Evolutionary conservation across 805 yeast genomes (phyloP), one percentile per base, ranked within the genome.

Genomic region (Saturnispora mendoncae): DNA sequence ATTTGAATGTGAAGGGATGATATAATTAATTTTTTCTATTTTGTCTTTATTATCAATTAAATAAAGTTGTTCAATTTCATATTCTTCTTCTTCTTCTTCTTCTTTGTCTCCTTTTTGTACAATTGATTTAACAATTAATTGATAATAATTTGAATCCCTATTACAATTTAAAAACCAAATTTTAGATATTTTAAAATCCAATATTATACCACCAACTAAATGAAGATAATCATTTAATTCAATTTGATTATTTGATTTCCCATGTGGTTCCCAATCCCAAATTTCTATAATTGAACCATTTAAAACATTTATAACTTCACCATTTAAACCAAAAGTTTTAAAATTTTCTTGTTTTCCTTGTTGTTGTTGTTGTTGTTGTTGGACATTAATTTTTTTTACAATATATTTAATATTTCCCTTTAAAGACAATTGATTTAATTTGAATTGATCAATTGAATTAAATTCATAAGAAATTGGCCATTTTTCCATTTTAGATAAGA

Each of bases 221-320:
- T 4, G 15, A 4, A 33, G 18, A 18, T 13, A n/a, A 33, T 7
- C 13, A 6, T 28, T 6, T 6, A 14, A 28, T 14, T 13, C 31
- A 5, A 21, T 24, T 7, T 30, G n/a, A 2, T 8, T 12, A 4
- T 21, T n/a, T n/a, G n/a, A n/a, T n/a, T n/a, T n/a, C n/a, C n/a
- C n/a, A n/a, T n/a, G 15, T 15, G 10, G 23, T 12, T 19, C 12
- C 71, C 71, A 65, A 41, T 65, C 69, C 68, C 69, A 67, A 6
- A 66, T 55, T 38, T 65, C 64, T n/a, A n/a, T n/a, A 13, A 67
- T 50, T 1, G 50, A 30, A 39, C 55, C 50, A 3, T 49, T 49
- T 36, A 49, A 57, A 0, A 53, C 59, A 2, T 60, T 28, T 17
- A 65, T 48, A 0, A 67, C 40, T 41, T 67, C 71, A 2, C 71